Evolutionary conservation across 768 basidiomycete species (phyloP), one percentile per base, ranked within the genome.

Genomic region (Leccinum barrowsii): DNA sequence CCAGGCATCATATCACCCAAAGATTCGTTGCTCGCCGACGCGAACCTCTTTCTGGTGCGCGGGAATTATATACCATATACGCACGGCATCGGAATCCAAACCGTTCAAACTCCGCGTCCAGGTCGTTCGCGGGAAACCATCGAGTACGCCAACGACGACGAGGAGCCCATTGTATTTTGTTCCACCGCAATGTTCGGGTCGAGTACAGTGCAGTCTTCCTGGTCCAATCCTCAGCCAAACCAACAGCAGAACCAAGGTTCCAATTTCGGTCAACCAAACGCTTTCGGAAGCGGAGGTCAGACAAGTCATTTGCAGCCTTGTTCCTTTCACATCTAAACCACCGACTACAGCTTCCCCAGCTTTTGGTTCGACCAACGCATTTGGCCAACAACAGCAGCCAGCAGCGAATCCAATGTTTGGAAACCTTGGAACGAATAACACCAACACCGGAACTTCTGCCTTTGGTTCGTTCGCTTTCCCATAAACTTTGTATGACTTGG

Each of bases 341-440:
- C 57, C 63, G 60, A 63, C 49, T 66, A 68, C 72, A 84, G 84
- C 79, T 54, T 85, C 49, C 62, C 68, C 72, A 84, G 84, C 79
- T 54, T 85, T 85, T 70, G 82, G 84, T 61, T 75, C 80, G 54
- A 68, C 76, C 55, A 72, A 70, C 65, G 75, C 84, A 59, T 88
- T 89, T 78, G 83, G 85, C 54, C 85, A 87, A 62, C 87, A 82
- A 67, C 82, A 80, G 64, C 86, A 83, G 62, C 86, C 83, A 67
- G 81, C 81, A 64, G 81, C 84, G 5, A 91, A 91, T 66, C 87
- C 90, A 44, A 92, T 92, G 88, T 92, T 92, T 70, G 90, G 90
- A 51, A 83, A 80, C 60, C 68, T 85, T 49, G 77, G 74, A 24
- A 73, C 73, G 56, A 67, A 76, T 13, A 68, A 52, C 15, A 53